Evolutionary conservation across 139 green algal genomes (phyloP), one percentile per base, ranked within the genome.

Genomic region (Raphidocelis subcapitata): DNA sequence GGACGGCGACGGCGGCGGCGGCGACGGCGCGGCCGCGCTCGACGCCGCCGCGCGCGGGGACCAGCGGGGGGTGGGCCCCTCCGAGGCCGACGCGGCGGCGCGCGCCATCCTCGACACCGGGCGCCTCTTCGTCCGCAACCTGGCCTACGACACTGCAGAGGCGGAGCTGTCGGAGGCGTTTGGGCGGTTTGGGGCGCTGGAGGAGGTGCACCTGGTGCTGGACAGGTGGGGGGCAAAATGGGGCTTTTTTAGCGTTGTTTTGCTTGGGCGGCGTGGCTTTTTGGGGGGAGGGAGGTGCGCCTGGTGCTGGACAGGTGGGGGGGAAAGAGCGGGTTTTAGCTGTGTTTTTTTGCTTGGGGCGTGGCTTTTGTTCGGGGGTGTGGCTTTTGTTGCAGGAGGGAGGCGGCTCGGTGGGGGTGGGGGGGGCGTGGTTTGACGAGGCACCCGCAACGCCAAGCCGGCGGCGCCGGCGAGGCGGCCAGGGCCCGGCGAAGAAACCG

Each of bases 121-220:
- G 0, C 85, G 95, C 18, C 82, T 99, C 54, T 98, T 98, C 80
- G 76, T 98, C 37, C 82, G 95, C 37, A 99, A 99, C 81, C 88
- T 99, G 67, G 81, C 92, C 0, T 99, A 94, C 82, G 79, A 72
- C 12, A 86, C 92, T 47, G 95, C 83, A 0, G 94, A 99, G 62
- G 84, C 86, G 1, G 95, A 99, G 54, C 74, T 99, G 46, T 52
- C 60, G 5, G 83, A 87, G 55, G 62, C 92, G 41, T 95, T 98
- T 73, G 79, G 80, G n/a, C 26, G 32, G 16, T 86, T 87, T 74
- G 96, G 96, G 1, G 78, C 92, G 18, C 60, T 98, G n/a, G 59
- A 75, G 5, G 90, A 94, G 54, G 92, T 97, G 49, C 94, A 98
- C 74, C 57, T 99, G n/a, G 90, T 98, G 26, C 47, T 92, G 44